Evolutionary conservation across 192 early-diverging fungal species (phyloP).

Genomic region (Haplosporangium gracile): DNA sequence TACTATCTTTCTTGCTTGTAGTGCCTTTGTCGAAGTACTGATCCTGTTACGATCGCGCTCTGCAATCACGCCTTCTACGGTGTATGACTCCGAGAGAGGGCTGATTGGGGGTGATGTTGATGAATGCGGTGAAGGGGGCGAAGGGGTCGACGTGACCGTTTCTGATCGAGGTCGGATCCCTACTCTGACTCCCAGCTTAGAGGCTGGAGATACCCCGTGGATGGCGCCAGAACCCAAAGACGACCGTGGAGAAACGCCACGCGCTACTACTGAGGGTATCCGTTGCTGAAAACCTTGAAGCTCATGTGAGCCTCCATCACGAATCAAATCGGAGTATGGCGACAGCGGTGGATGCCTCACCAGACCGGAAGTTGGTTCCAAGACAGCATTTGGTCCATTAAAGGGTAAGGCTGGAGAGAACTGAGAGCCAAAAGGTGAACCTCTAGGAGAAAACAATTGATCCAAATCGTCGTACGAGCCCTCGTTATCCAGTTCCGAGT

Average conservation of each 20-base stretch:
- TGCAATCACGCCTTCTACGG: background rate
- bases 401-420: background rate
- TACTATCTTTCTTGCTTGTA: background rate
- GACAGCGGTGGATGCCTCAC: background rate
- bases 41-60: background rate
- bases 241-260: background rate
- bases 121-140: slow-evolving; percentile 5
- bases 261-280: background rate
- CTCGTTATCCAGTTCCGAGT: background rate
- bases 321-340: background rate
- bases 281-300: background rate
- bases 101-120: slow-evolving; percentile 37
- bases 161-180: background rate
- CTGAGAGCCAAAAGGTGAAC: background rate
- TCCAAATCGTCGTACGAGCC: background rate
- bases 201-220: background rate
- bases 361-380: background rate
- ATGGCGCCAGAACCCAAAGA: background rate
- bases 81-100: slow-evolving; percentile 14
- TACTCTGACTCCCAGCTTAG: background rate
- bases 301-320: background rate
- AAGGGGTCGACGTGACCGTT: background rate
- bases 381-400: background rate
- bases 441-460: background rate
- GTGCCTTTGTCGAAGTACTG: background rate